Conservation (phyloP, 805 yeast genomes). For the Schizosaccharomyces lindneri region DNA sequence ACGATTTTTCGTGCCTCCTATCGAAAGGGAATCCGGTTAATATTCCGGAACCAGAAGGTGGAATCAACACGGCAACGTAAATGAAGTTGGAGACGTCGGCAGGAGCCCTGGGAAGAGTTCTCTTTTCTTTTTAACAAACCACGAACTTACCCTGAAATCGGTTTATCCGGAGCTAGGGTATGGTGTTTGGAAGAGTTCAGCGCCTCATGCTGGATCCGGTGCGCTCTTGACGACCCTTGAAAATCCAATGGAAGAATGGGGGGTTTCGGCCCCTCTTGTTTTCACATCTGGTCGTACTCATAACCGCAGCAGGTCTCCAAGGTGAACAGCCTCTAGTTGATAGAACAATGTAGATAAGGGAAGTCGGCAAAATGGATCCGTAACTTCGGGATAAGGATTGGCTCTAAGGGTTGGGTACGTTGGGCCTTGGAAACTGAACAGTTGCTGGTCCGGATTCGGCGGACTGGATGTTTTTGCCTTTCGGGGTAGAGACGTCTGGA, state of each 20-base stretch:
- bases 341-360: conserved; percentile 20
- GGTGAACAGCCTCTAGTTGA: conserved; percentile 24
- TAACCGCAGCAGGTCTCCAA: conserved; percentile 24
- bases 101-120: conserved; percentile 22
- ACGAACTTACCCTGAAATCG: conserved; percentile 18
- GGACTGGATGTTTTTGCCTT: neutral
- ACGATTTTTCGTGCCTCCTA: conserved; percentile 19
- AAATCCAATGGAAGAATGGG: conserved; percentile 20
- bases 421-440: too few species aligned
- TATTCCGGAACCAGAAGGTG: conserved; percentile 22
- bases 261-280: conserved; percentile 3
- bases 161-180: conserved; percentile 20
- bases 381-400: conserved; percentile 22
- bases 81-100: conserved; percentile 21
- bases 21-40: conserved; percentile 22
- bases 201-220: conserved; percentile 18
- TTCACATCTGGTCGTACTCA: conserved; percentile 22
- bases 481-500: neutral
- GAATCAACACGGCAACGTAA: conserved; percentile 20
- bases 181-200: conserved; percentile 19
- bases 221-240: conserved; percentile 21
- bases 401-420: conserved; percentile 20
- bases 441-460: conserved; percentile 10
- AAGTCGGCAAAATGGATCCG: conserved; percentile 22
- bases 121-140: conserved; percentile 20